Base-by-base conservation (phyloP, 495 filamentous ascomycete species). In the Penicillium pulvis region DNA sequence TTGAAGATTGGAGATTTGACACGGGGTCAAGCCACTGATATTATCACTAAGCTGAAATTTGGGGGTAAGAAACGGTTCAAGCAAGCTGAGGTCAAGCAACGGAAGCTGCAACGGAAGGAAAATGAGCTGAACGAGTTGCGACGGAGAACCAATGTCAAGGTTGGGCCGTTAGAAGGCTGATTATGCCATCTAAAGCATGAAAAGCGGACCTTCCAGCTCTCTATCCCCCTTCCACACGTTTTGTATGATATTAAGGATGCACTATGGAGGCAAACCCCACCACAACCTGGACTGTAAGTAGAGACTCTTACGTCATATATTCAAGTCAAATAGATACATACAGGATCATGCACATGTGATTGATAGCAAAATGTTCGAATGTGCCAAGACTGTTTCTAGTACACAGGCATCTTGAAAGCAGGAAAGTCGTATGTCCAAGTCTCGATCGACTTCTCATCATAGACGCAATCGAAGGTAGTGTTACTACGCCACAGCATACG, bases 1-100 rank as follows among this genome's bases (percentile, higher is more conserved):
- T 66, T 94, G 17, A 76, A 59, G n/a, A 41, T 71, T 1, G 68
- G 66, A 1, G 79, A 83, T 31, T 57, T 97, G 43, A 95, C 85
- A 5, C 91, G 91, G 54, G 94, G 94, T 1, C 83, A 85, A 64
- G 95, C 94, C 33, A 81, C 81, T 19, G 94, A 98, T 75, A 91
- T 97, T 84, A 96, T 98, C 58, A 95, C 90, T 2, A 96, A 96
- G 67, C 63, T 97, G 56, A 91, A 87, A 62, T 87, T 90, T 68
- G 94, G 94, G 0, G 90, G 89, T 10, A 84, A 85, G 63, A 88
- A 89, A 11, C 80, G 83, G 39, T 93, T 88, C 63, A 81, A 66
- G 79, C 76, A 74, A 17, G 81, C 59, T 24, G 57, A 59, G 28
- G 75, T 74, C 55, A 68, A 67, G 55, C 70, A 78, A 55, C 77